A percentile compares a stretch with the other conserved stretches of the same genome.
Conservation (phyloP, 179 eudicot genomes). For the Amaranthus tricolor region DNA sequence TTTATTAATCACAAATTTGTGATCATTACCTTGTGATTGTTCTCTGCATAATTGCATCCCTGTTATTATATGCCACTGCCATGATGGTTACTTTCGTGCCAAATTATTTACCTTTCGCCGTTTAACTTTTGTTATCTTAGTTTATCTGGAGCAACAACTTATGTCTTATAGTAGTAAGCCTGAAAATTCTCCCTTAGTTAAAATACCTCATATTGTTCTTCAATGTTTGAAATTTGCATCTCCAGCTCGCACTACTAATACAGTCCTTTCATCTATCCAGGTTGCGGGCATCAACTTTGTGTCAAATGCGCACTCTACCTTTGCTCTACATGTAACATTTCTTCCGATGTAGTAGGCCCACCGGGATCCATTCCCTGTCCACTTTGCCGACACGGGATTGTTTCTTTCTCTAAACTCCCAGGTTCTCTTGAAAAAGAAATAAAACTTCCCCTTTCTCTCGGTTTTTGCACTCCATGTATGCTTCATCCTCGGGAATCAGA, state of each 20-base stretch:
- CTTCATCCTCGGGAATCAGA: conserved; percentile 40
- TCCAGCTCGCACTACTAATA: too few species aligned
- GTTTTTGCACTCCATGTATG: too few species aligned
- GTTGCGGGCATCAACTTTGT: conserved; percentile 84
- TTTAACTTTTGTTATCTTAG: not conserved
- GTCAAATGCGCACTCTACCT: conserved; percentile 91
- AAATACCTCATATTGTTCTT: too few species aligned
- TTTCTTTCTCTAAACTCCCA: conserved; percentile 64
- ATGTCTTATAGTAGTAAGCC: not conserved
- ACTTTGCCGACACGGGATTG: conserved; percentile 71
- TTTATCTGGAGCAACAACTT: not conserved
- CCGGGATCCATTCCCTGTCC: conserved; percentile 96
- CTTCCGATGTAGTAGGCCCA: conserved; percentile 60
- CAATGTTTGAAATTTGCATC: too few species aligned
- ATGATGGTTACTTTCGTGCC: not conserved
- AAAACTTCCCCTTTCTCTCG: conserved; percentile 35
- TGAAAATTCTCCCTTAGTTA: not conserved
- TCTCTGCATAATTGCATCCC: not conserved
- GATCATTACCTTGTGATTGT: not conserved
- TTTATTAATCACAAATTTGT: not conserved
- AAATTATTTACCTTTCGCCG: not conserved
- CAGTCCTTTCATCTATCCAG: conserved; percentile 31
- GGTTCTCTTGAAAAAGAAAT: conserved; percentile 59
- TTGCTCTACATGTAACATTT: conserved; percentile 71
- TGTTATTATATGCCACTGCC: not conserved